phyloP scores from a whole-genome alignment of 257 asterid genomes.

The Catharanthus roseus region DNA sequence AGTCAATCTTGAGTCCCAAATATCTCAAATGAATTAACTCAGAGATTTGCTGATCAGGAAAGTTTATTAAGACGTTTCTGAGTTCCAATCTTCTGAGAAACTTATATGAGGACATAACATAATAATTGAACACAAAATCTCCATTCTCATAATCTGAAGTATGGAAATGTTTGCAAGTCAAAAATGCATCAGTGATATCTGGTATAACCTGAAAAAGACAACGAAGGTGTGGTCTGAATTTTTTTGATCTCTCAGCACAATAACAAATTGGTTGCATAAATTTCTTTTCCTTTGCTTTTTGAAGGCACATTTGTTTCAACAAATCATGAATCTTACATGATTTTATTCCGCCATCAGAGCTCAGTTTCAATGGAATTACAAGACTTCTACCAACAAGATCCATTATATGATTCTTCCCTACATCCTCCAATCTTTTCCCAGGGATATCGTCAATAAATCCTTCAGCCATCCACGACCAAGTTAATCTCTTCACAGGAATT shows the following conservation, averaged over 20 bases:
- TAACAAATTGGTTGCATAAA: neutral
- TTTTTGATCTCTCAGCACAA: neutral
- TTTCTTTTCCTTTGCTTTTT: conserved; percentile 1
- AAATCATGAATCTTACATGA: conserved; percentile 12
- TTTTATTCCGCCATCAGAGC: conserved; percentile 7
- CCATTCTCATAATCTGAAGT: no score
- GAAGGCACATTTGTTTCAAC: conserved; percentile 8
- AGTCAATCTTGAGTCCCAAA: neutral
- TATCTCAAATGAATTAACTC: conserved; percentile 3
- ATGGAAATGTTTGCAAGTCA: neutral
- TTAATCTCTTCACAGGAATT: conserved; percentile 8
- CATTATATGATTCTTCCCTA: neutral
- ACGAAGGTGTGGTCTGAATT: no score
- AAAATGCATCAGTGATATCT: neutral
- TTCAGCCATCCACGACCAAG: conserved; percentile 15
- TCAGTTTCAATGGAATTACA: neutral
- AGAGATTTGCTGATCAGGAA: neutral
- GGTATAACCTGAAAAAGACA: no score
- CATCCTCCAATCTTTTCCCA: conserved; percentile 1
- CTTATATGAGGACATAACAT: neutral
- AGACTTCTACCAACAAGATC: neutral
- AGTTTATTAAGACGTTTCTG: neutral
- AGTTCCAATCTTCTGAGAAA: neutral
- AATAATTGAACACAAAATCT: neutral
- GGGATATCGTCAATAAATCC: conserved; percentile 6